Conservation (phyloP, 257 asterid genomes). For the Anisodus acutangulus region DNA sequence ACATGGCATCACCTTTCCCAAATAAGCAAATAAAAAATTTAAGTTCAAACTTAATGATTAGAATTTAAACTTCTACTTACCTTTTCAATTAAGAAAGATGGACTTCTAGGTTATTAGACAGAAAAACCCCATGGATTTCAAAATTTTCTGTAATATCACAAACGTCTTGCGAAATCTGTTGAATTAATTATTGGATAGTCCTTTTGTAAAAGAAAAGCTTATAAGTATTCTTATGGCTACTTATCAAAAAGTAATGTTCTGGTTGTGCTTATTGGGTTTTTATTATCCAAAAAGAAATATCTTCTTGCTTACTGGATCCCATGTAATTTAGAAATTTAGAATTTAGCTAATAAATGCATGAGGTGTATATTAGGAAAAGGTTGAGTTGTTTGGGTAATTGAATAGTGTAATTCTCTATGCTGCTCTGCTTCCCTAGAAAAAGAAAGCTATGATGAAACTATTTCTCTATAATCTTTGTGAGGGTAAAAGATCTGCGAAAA, state of each 20-base stretch:
- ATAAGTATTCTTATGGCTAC: not conserved
- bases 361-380: not conserved
- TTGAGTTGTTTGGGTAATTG: not conserved
- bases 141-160: not conserved
- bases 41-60: not conserved
- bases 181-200: not conserved
- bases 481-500: not conserved
- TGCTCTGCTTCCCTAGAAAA: constrained; percentile 16
- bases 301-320: constrained; percentile 15
- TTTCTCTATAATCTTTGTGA: not conserved
- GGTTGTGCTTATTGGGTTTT: not conserved
- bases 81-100: not conserved
- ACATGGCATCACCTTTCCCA: not conserved
- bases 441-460: constrained; percentile 21
- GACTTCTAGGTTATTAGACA: not conserved
- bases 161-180: not conserved
- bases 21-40: not conserved
- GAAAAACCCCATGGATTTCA: not conserved
- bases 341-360: constrained; percentile 6
- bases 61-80: not conserved
- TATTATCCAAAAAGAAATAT: constrained; percentile 11
- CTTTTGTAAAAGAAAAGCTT: not conserved
- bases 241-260: constrained; percentile 6
- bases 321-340: not conserved
- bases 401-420: constrained; percentile 11